Conservation (phyloP, 2,329 filamentous ascomycete genomes). For the Aspergillus intermedius region DNA sequence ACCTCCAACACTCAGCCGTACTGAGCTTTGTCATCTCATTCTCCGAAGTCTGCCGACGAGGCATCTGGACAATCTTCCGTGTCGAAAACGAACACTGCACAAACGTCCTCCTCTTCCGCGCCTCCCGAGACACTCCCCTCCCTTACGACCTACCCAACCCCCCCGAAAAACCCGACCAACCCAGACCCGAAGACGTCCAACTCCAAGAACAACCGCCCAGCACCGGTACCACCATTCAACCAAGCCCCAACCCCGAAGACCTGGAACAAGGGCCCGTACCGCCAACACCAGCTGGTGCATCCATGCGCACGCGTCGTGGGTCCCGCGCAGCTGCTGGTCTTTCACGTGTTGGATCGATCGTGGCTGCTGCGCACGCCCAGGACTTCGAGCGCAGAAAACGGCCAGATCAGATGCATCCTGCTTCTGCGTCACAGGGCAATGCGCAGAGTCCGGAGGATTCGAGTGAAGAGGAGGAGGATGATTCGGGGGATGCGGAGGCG, state of each 20-base stretch:
- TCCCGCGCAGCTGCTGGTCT: constrained; percentile 34
- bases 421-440: constrained; percentile 28
- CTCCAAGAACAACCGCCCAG: constrained; percentile 20
- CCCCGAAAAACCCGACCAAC: constrained; percentile 9
- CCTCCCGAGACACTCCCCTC: constrained; percentile 76
- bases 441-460: constrained; percentile 30
- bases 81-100: constrained; percentile 97
- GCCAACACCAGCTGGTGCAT: constrained; percentile 18
- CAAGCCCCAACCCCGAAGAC: constrained; percentile 13
- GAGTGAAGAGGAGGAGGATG: constrained; percentile 33
- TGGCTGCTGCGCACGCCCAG: constrained; percentile 78
- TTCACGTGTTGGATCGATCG: constrained; percentile 56
- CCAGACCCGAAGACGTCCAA: constrained; percentile 15
- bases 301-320: constrained; percentile 3
- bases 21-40: constrained; percentile 74
- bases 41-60: constrained; percentile 74
- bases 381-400: constrained; percentile 80
- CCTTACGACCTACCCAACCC: constrained; percentile 58
- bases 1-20: constrained; percentile 75
- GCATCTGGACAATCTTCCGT: constrained; percentile 86
- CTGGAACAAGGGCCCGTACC: constrained; percentile 18
- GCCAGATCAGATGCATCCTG: constrained; percentile 38
- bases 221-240: constrained; percentile 9
- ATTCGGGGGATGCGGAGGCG: constrained; percentile 5
- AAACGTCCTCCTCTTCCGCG: constrained; percentile 85